phyloP scores from a whole-genome alignment of 2,329 filamentous ascomycete genomes.

The Diaporthe amygdali region DNA sequence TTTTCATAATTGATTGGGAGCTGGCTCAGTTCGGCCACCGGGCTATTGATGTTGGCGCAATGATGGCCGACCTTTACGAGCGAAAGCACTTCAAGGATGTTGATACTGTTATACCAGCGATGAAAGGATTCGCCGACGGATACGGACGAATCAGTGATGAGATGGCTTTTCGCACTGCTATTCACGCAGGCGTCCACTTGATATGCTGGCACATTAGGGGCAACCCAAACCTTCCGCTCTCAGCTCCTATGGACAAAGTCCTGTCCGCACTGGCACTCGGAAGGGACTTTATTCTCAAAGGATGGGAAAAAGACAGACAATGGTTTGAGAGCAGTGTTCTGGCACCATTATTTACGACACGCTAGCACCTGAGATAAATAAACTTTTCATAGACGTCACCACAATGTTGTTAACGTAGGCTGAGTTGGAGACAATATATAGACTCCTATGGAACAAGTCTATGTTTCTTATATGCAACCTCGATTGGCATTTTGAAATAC shows the following conservation, averaged over 20 bases:
- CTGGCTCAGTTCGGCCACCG: slow-evolving; percentile 42
- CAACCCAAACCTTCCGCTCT: not conserved
- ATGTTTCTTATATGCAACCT: not conserved
- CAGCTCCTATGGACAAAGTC: slow-evolving; percentile 17
- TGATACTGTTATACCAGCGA: slow-evolving; percentile 34
- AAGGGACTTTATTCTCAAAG: slow-evolving; percentile 27
- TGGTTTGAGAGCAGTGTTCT: slow-evolving; percentile 27
- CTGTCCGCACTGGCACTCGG: slow-evolving; percentile 20
- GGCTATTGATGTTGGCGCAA: slow-evolving; percentile 45
- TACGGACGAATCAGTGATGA: slow-evolving; percentile 41
- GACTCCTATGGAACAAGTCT: no score
- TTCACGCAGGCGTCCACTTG: slow-evolving; percentile 47
- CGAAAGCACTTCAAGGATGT: slow-evolving; percentile 40
- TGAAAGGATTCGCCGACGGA: slow-evolving; percentile 42
- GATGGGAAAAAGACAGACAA: slow-evolving; percentile 26
- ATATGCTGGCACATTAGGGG: slow-evolving; percentile 34
- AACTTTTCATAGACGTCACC: no score
- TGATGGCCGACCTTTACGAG: slow-evolving; percentile 47
- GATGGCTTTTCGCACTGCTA: slow-evolving; percentile 43
- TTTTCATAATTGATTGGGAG: slow-evolving; percentile 52
- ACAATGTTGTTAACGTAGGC: no score
- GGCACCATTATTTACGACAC: slow-evolving; percentile 17
- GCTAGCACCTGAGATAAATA: no score
- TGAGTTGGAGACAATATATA: not conserved
- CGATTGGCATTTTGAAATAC: not conserved